Evolutionary conservation across 1,139 yeast species (phyloP).

Genomic region (Keqinozyma sinolaborantium): DNA sequence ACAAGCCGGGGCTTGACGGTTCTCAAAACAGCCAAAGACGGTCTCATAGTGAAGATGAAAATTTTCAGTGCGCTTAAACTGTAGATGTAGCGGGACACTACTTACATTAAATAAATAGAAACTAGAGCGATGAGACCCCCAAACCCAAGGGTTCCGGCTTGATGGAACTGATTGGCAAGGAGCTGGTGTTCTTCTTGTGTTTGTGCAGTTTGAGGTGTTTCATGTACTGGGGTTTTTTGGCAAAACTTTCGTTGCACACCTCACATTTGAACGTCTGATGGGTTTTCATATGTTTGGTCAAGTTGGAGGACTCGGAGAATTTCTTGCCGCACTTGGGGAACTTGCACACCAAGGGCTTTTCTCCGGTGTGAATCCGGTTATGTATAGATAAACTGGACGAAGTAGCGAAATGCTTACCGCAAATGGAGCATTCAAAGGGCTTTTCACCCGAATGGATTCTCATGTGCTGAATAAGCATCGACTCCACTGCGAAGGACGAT

Average conservation of each 20-base stretch:
- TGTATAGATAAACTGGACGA: constrained; percentile 54
- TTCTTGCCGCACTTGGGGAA: constrained; percentile 79
- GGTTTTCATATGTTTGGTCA: constrained; percentile 80
- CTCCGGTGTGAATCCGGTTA: constrained; percentile 53
- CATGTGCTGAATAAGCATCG: constrained; percentile 68
- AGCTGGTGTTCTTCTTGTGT: background rate
- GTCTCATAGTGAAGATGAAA: constrained; percentile 19
- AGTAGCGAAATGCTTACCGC: constrained; percentile 53
- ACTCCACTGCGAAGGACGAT: constrained; percentile 64
- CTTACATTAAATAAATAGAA: too few species aligned
- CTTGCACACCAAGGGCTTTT: constrained; percentile 78
- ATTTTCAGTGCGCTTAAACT: constrained; percentile 1
- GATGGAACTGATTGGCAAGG: too few species aligned
- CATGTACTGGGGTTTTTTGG: constrained; percentile 34
- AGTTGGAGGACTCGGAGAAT: constrained; percentile 84
- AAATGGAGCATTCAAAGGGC: constrained; percentile 45
- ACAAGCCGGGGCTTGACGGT: constrained; percentile 23
- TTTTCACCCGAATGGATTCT: constrained; percentile 87
- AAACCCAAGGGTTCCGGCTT: too few species aligned
- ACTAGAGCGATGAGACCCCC: too few species aligned
- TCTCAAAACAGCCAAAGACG: constrained; percentile 19
- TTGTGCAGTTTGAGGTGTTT: constrained; percentile 30
- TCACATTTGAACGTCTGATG: constrained; percentile 55
- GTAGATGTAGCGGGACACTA: too few species aligned
- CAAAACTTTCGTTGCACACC: constrained; percentile 50